A percentile compares a stretch with the other conserved stretches of the same genome.
These are phyloP conservation scores for Yarrowia porcina DNA, from an alignment of 805 yeast species.

Conservation along the genomic window DNA sequence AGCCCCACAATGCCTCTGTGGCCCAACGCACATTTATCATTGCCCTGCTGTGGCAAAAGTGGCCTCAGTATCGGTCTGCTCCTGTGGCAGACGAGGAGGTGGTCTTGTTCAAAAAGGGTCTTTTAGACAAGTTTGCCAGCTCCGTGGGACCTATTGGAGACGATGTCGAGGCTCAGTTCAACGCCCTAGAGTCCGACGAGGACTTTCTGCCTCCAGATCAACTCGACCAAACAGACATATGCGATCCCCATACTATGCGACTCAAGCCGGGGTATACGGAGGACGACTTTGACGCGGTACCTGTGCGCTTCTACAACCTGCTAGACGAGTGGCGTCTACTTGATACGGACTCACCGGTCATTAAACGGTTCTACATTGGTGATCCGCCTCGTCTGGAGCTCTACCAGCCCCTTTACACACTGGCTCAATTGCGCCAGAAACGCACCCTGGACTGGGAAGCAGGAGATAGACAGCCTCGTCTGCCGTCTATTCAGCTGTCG, in stretches of 20 bases:
- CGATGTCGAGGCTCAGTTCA: background rate
- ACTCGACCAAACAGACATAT: conserved; percentile 2
- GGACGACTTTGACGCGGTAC: conserved; percentile 17
- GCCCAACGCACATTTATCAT: conserved; percentile 7
- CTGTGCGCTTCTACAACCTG: background rate
- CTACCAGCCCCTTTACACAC: background rate
- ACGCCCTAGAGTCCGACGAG: background rate
- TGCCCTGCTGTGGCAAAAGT: conserved; percentile 22
- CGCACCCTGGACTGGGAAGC: conserved; percentile 7
- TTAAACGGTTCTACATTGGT: conserved; percentile 4
- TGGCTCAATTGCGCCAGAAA: conserved; percentile 10
- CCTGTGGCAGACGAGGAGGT: background rate
- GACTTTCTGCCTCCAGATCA: conserved; percentile 12
- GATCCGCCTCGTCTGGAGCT: conserved; percentile 3
- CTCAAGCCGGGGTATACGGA: conserved; percentile 5
- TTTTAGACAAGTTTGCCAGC: background rate
- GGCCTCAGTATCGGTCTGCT: background rate
- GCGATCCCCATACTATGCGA: background rate
- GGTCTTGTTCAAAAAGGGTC: background rate
- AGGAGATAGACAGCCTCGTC: background rate
- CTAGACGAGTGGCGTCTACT: conserved; percentile 5
- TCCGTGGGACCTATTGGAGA: background rate
- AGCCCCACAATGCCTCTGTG: background rate
- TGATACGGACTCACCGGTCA: background rate
- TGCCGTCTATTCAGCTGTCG: conserved; percentile 1